Base-by-base conservation (phyloP, 1,284 basidiomycete genomes). In the Irpex sp. region DNA sequence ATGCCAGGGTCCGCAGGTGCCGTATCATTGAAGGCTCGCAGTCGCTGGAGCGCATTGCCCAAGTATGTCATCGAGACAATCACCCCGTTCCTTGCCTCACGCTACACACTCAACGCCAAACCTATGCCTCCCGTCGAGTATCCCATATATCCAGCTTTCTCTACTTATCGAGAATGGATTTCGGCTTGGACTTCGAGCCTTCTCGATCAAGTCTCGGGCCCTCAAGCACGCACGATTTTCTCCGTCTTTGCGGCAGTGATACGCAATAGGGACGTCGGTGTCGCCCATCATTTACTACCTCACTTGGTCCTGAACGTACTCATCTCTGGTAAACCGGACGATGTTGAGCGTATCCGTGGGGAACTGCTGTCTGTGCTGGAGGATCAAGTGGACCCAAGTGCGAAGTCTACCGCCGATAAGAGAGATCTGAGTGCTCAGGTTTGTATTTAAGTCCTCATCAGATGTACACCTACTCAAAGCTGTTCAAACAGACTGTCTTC, bases 121-220 rank as follows among this genome's bases (percentile, higher is more conserved):
- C 68, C 73, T 1, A 65, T 70, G 5, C 71, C 76, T 19, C 72
- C 78, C 5, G 76, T 80, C 46, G 71, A 78, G 36, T 83, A 88
- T 67, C 95, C 95, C 2, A 87, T 98, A 60, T 99, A 98, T 76
- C 80, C 83, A 1, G 78, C 79, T 3, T 83, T 89, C 60, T 75
- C 83, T 4, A 95, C 94, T 0, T 99, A 97, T 75, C 88, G 96
- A 56, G 96, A 99, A 74, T 99, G 97, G 97, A 83, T 99, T 21
- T 94, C 97, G 68, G 75, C 85, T 0, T 99, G 97, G 96, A 89
- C 93, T 0, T 83, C 85, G 9, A 84, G 93, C 71, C 85, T 99
- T n/a, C 93, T 98, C 62, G 81, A 84, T 8, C 79, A 83, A 71
- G 82, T 81, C 1, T 83, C 83, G 1, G 86, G 85, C n/a, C 70